Conservation (phyloP, 1,139 yeast species). For the Sugiyamaella grinbergsii region DNA sequence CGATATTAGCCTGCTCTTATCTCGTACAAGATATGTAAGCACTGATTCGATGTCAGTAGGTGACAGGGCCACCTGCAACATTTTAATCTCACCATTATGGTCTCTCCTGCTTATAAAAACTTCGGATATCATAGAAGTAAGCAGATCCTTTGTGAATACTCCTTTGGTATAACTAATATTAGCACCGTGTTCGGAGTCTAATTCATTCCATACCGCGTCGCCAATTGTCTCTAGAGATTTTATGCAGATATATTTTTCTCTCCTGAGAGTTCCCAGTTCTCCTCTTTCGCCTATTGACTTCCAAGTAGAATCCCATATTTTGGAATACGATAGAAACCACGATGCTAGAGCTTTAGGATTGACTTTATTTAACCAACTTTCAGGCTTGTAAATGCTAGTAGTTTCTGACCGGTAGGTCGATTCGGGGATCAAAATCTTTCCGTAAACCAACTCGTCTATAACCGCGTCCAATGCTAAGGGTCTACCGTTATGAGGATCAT, state of each 20-base stretch:
- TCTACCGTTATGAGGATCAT: constrained; percentile 37
- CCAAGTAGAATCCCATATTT: constrained; percentile 33
- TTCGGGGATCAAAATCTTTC: constrained; percentile 35
- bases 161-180: constrained; percentile 32
- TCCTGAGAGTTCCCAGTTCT: constrained; percentile 31
- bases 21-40: constrained; percentile 37
- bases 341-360: constrained; percentile 19
- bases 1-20: constrained; percentile 28
- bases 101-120: background rate
- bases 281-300: constrained; percentile 30
- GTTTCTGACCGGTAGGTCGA: constrained; percentile 23
- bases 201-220: constrained; percentile 25
- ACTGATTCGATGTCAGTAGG: constrained; percentile 36
- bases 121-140: constrained; percentile 21
- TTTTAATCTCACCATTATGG: constrained; percentile 1
- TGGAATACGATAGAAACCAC: constrained; percentile 33
- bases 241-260: constrained; percentile 36
- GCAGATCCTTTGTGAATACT: constrained; percentile 33
- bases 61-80: constrained; percentile 21
- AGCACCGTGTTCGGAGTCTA: constrained; percentile 23
- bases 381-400: constrained; percentile 25
- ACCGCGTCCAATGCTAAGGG: constrained; percentile 43
- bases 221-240: constrained; percentile 31
- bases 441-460: constrained; percentile 39
- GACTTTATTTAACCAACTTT: constrained; percentile 16